Percentiles rank a stretch among this genome's conserved stretches.
These are phyloP conservation scores for Colletotrichum liaoningense DNA, from an alignment of 2,329 filamentous ascomycete genomes.

Conservation along the genomic window DNA sequence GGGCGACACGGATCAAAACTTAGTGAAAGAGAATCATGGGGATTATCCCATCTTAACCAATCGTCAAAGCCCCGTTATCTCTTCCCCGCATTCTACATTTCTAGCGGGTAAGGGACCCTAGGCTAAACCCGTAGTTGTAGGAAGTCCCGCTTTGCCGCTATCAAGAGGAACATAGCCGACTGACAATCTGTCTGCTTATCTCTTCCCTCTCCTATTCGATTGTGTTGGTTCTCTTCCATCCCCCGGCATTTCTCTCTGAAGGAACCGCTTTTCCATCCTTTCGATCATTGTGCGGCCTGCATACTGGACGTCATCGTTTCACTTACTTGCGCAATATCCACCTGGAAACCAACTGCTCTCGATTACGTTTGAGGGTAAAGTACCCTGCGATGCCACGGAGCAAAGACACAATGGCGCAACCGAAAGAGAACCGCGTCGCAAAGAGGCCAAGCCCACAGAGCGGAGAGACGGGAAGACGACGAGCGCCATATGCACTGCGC, in stretches of 20 bases:
- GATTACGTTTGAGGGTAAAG: too few relatives aligned
- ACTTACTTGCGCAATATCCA: background rate
- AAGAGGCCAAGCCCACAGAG: slow-evolving; percentile 3
- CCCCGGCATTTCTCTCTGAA: background rate
- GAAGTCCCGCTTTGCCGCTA: background rate
- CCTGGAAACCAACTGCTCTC: too few relatives aligned
- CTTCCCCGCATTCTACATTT: background rate
- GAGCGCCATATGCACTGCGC: slow-evolving; percentile 39
- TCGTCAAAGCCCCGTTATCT: background rate
- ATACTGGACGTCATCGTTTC: background rate
- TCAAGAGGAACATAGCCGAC: background rate
- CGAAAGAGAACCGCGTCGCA: slow-evolving; percentile 2
- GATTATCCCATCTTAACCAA: background rate
- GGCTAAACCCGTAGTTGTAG: background rate
- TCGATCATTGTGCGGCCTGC: background rate
- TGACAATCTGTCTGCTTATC: background rate
- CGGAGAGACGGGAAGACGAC: slow-evolving; percentile 20
- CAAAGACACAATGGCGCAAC: slow-evolving; percentile 2
- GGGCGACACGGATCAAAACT: background rate
- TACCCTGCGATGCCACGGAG: background rate
- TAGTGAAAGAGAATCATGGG: background rate
- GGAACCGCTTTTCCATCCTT: background rate
- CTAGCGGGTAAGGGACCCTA: background rate
- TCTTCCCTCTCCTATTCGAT: background rate
- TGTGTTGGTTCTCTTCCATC: background rate